Conservation (phyloP, 2,329 filamentous ascomycete species). For the Aureobasidium lini region DNA sequence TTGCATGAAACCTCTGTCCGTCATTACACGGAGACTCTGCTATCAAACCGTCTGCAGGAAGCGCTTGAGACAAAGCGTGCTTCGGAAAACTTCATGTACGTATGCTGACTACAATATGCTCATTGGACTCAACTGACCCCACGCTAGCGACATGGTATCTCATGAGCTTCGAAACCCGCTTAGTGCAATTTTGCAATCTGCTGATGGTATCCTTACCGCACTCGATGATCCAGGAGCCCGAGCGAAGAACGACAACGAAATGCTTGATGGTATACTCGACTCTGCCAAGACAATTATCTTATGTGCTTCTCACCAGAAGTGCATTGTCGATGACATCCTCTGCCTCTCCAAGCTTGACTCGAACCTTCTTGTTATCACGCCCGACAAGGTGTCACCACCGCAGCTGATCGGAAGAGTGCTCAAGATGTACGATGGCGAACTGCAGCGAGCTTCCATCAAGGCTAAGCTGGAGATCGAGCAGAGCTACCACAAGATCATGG, state of each 20-base stretch:
- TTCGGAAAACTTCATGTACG: conserved; percentile 30
- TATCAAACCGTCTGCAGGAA: conserved; percentile 27
- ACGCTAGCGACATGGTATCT: conserved; percentile 24
- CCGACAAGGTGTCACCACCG: conserved; percentile 31
- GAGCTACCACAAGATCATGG: conserved; percentile 28
- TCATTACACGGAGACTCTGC: conserved; percentile 26
- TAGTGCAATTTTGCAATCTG: conserved; percentile 37
- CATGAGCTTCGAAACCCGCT: conserved; percentile 40
- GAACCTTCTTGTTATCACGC: conserved; percentile 32
- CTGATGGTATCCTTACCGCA: conserved; percentile 34
- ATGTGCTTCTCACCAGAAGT: conserved; percentile 26
- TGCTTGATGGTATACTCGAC: conserved; percentile 16
- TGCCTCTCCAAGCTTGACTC: conserved; percentile 34
- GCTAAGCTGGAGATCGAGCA: conserved; percentile 28
- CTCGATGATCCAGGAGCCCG: conserved; percentile 18
- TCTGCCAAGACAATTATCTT: conserved; percentile 23
- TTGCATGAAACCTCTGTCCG: conserved; percentile 28
- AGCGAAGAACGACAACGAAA: not conserved
- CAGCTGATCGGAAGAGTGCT: conserved; percentile 30
- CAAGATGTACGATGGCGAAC: conserved; percentile 33
- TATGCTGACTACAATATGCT: conserved; percentile 16
- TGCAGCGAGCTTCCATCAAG: conserved; percentile 28
- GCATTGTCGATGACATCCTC: conserved; percentile 42
- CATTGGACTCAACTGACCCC: not conserved
- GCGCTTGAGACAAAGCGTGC: conserved; percentile 30